Evolutionary conservation across 2,329 filamentous ascomycete species (phyloP).

Genomic region (Alternaria solani): DNA sequence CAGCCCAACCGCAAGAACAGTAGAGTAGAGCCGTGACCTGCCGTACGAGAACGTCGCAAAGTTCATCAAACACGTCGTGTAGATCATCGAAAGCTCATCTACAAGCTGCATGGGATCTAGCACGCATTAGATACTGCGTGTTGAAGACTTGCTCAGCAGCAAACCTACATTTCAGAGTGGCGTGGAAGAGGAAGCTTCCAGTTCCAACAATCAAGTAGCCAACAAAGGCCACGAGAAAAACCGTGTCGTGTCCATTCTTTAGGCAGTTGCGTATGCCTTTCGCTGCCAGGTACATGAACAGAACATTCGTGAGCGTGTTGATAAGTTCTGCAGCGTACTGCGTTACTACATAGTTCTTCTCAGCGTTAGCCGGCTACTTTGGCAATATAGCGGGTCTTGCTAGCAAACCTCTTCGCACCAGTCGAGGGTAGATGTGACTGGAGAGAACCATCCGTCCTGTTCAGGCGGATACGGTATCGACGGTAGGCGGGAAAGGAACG

Average conservation of each 20-base stretch:
- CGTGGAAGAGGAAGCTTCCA: slow-evolving; percentile 70
- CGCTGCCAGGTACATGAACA: slow-evolving; percentile 80
- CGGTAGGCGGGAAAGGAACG: slow-evolving; percentile 52
- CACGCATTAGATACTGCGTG: slow-evolving; percentile 64
- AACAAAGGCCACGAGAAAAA: slow-evolving; percentile 74
- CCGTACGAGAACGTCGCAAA: slow-evolving; percentile 79
- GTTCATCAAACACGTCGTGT: slow-evolving; percentile 72
- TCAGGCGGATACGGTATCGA: slow-evolving; percentile 60
- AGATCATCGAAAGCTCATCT: slow-evolving; percentile 76
- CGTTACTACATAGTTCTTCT: slow-evolving; percentile 77
- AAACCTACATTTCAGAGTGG: slow-evolving; percentile 67
- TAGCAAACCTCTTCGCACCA: slow-evolving; percentile 77
- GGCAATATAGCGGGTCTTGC: background rate
- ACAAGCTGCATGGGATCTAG: slow-evolving; percentile 75
- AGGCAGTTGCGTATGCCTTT: slow-evolving; percentile 79
- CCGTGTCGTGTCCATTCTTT: slow-evolving; percentile 73
- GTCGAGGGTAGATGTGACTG: slow-evolving; percentile 76
- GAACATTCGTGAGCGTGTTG: slow-evolving; percentile 80
- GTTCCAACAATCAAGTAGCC: slow-evolving; percentile 69
- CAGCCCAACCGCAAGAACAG: slow-evolving; percentile 65
- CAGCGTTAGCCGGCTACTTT: slow-evolving; percentile 11
- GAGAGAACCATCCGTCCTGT: slow-evolving; percentile 70
- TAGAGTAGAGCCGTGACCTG: slow-evolving; percentile 60
- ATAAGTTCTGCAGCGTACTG: slow-evolving; percentile 79
- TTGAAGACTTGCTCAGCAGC: background rate